Base-by-base conservation (phyloP, 805 yeast genomes). In the Metschnikowia picachoensis region DNA sequence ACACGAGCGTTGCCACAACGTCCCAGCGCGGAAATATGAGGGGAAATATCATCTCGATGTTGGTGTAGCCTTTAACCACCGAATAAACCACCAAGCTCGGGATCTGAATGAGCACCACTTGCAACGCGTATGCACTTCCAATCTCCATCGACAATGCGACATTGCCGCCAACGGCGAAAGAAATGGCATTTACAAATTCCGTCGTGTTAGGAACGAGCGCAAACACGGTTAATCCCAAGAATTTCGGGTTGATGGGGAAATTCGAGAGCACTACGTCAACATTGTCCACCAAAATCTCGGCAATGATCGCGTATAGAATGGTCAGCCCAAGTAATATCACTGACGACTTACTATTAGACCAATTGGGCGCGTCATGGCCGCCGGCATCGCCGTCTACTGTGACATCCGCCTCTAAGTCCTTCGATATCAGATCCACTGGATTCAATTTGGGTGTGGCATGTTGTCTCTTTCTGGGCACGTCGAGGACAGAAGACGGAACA, bases 121-220 rank as follows among this genome's bases (percentile, higher is more conserved):
- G 99, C 48, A 94, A 73, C 0, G 96, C 99, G 62, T 94, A 94
- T 0, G 99, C 99, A 51, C 95, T 83, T 49, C 99, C 99, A 65
- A 94, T 94, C 62, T 94, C 99, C 96, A 94, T 87, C 2, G 96
- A 87, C 38, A 94, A 72, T 0, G 99, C 96, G 44, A 94, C 96
- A 56, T 94, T 94, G 1, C 99, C 99, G 56, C 92, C 82, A 56
- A 89, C 81, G 0, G 99, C 99, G 71, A 94, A 94, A 25, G 97
- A 90, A 47, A 94, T 91, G 58, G 98, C 99, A 66, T 94, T 94
- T 48, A 94, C 77, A 59, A 94, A 94, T 67, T 94, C 99, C 0
- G 99, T 94, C 7, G 98, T 89, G 60, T 91, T 94, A 11, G 99
- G 99, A 27, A 94, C 97, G 37, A 94, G 71, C 0, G 99, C 98